Evolutionary conservation across 1,284 basidiomycete species (phyloP).

Genomic region (Cutaneotrichosporon sp.): DNA sequence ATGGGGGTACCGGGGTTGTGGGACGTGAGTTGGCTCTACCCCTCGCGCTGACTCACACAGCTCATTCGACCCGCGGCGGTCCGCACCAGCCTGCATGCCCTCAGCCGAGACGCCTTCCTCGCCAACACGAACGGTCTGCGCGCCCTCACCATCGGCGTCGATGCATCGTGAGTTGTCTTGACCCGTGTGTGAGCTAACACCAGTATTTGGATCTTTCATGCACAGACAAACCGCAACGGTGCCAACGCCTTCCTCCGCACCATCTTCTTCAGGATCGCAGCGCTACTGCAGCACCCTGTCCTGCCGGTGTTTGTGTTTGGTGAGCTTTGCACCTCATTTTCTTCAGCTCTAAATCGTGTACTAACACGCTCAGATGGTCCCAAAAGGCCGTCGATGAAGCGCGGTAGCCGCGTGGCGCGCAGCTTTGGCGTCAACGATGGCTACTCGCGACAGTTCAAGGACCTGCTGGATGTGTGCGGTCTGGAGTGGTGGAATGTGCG

Average conservation of each 20-base stretch:
- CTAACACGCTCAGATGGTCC: constrained; percentile 64
- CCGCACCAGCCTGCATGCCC: constrained; percentile 35
- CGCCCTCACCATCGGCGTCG: constrained; percentile 54
- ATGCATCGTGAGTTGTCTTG: constrained; percentile 47
- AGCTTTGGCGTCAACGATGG: constrained; percentile 59
- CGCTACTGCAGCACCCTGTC: constrained; percentile 73
- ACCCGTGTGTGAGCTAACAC: neutral
- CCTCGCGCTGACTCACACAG: constrained; percentile 24
- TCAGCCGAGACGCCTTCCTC: constrained; percentile 46
- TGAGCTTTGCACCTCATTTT: constrained; percentile 18
- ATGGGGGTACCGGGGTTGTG: constrained; percentile 56
- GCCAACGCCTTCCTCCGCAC: constrained; percentile 57
- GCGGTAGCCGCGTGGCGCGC: constrained; percentile 60
- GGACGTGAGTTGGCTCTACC: constrained; percentile 45
- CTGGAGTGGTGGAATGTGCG: constrained; percentile 78
- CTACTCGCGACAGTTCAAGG: constrained; percentile 62
- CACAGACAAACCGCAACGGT: constrained; percentile 49
- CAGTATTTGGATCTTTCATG: constrained; percentile 58
- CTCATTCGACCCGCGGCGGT: constrained; percentile 48
- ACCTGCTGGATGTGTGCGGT: constrained; percentile 82
- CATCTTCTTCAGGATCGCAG: constrained; percentile 61
- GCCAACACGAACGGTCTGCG: constrained; percentile 44
- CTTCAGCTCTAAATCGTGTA: neutral
- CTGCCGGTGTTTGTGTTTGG: constrained; percentile 90
- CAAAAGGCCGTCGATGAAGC: constrained; percentile 75